Conservation (phyloP, 306 rosid species). For the Fragaria ananassa region DNA sequence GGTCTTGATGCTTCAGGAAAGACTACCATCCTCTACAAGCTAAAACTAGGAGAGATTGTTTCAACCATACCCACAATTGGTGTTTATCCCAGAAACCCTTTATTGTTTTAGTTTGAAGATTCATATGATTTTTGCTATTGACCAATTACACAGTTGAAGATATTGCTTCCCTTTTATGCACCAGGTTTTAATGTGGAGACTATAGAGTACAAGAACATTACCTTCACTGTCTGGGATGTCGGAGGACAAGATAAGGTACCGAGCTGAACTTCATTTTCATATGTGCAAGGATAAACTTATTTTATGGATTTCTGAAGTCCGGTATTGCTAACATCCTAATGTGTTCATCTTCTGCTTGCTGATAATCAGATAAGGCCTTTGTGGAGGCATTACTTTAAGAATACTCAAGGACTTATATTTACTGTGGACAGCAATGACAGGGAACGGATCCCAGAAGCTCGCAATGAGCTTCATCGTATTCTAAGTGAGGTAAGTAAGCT, state of each 20-base stretch:
- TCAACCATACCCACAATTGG: conserved; percentile 45
- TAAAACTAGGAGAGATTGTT: conserved; percentile 35
- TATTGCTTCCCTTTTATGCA: conserved; percentile 20
- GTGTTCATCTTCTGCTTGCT: conserved; percentile 1
- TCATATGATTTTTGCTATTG: background rate
- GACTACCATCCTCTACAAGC: conserved; percentile 49
- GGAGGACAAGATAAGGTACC: conserved; percentile 57
- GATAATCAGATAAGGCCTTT: conserved; percentile 43
- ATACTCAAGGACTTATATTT: conserved; percentile 44
- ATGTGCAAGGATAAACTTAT: background rate
- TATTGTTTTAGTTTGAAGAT: background rate
- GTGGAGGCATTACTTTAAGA: conserved; percentile 53
- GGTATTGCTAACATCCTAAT: background rate
- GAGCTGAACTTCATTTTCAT: background rate
- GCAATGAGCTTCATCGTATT: conserved; percentile 45
- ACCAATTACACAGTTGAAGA: background rate
- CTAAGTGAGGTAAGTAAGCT: conserved; percentile 30
- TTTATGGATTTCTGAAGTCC: background rate
- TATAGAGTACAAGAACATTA: conserved; percentile 38
- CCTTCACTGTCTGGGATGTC: conserved; percentile 49
- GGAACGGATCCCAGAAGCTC: conserved; percentile 42
- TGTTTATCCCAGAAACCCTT: conserved; percentile 1
- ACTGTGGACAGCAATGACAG: conserved; percentile 49
- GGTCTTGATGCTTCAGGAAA: conserved; percentile 63
- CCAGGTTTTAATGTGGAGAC: conserved; percentile 53